phyloP scores from a whole-genome alignment of 768 basidiomycete genomes.

The Hericium erinaceus region DNA sequence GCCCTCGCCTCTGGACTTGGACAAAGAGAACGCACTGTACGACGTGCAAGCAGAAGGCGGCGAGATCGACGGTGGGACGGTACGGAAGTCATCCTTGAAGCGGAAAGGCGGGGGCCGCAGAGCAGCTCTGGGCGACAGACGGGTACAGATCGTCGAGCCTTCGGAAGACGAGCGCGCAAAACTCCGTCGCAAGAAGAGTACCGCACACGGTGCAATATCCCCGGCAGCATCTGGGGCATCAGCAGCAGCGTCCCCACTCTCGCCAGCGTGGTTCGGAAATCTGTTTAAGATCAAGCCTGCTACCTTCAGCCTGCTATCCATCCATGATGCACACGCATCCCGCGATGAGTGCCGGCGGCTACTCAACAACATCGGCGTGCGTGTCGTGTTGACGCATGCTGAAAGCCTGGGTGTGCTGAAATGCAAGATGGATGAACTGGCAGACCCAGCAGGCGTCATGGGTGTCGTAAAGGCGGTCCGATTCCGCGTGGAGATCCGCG shows the following conservation, averaged over 20 bases:
- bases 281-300: constrained; percentile 81
- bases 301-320: constrained; percentile 47
- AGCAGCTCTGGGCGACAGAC: constrained; percentile 18
- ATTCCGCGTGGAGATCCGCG: constrained; percentile 75
- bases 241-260: constrained; percentile 36
- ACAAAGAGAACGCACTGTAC: constrained; percentile 50
- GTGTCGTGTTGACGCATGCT: constrained; percentile 53
- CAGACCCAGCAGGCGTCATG: constrained; percentile 44
- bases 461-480: constrained; percentile 57
- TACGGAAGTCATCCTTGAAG: constrained; percentile 35
- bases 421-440: constrained; percentile 65
- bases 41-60: neutral
- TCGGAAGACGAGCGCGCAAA: constrained; percentile 13
- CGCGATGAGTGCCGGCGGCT: constrained; percentile 66
- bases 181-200: constrained; percentile 26
- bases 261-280: constrained; percentile 71
- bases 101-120: constrained; percentile 17
- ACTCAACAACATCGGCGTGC: constrained; percentile 62
- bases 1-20: constrained; percentile 17
- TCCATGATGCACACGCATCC: constrained; percentile 51
- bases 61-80: neutral
- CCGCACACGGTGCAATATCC: constrained; percentile 16
- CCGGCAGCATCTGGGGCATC: constrained; percentile 16
- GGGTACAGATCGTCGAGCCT: constrained; percentile 50
- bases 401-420: constrained; percentile 62